Evolutionary conservation across 2,329 filamentous ascomycete species (phyloP).

Genomic region (Diaporthe citri): DNA sequence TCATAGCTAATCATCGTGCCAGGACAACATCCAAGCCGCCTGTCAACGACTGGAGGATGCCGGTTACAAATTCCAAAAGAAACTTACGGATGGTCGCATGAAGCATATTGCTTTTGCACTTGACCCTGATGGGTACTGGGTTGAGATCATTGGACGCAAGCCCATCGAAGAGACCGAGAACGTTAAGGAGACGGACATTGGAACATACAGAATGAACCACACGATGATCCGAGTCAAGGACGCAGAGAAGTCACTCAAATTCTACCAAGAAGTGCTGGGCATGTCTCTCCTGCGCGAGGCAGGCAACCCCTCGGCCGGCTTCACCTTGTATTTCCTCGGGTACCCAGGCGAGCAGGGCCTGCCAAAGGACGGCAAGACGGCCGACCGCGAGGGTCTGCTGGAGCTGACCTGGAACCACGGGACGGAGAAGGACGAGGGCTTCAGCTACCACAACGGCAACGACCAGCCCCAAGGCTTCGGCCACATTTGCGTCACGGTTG

Average conservation of each 20-base stretch:
- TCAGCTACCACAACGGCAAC: conserved; percentile 95
- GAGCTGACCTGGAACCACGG: conserved; percentile 90
- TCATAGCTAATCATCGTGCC: neutral
- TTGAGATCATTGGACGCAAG: conserved; percentile 84
- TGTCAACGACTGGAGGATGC: conserved; percentile 91
- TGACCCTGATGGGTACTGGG: conserved; percentile 90
- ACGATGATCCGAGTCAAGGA: conserved; percentile 97
- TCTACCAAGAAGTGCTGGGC: conserved; percentile 88
- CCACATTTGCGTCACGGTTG: conserved; percentile 89
- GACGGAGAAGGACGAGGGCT: conserved; percentile 86
- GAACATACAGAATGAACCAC: conserved; percentile 87
- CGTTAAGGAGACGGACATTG: conserved; percentile 78
- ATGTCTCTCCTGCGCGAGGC: conserved; percentile 84
- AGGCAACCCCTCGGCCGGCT: conserved; percentile 78
- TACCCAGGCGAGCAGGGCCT: conserved; percentile 73
- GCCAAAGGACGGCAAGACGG: conserved; percentile 67
- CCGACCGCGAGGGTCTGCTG: conserved; percentile 83
- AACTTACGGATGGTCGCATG: conserved; percentile 89
- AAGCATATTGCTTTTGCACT: conserved; percentile 89
- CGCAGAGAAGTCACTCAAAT: conserved; percentile 78
- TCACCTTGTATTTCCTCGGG: conserved; percentile 94
- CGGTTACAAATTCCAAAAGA: conserved; percentile 96
- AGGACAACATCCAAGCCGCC: conserved; percentile 85
- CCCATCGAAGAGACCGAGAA: conserved; percentile 78
- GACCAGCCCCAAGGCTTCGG: conserved; percentile 92